These are phyloP conservation scores for Linum lewisii DNA, from an alignment of 345 rosid species.

Conservation along the genomic window DNA sequence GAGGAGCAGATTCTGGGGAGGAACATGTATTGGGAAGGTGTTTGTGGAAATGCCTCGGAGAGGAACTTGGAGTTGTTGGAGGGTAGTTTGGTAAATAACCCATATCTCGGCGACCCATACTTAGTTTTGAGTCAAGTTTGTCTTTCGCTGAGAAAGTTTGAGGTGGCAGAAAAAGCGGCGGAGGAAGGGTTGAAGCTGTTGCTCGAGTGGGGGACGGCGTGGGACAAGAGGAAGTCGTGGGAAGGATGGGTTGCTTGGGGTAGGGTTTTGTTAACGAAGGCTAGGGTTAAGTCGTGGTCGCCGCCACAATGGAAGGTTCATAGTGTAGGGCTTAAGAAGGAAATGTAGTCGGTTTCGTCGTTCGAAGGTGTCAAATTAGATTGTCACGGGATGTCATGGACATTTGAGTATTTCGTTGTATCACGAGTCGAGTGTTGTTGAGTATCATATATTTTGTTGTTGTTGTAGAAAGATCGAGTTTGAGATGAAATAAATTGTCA, in stretches of 20 bases:
- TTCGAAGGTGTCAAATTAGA: too few species aligned
- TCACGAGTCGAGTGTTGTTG: too few species aligned
- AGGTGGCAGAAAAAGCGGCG: conserved; percentile 56
- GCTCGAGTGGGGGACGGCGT: conserved; percentile 85
- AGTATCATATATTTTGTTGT: too few species aligned
- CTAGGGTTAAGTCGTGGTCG: conserved; percentile 73
- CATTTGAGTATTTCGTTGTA: too few species aligned
- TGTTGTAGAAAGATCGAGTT: too few species aligned
- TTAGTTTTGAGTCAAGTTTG: conserved; percentile 63
- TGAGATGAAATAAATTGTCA: too few species aligned
- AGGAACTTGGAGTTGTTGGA: conserved; percentile 30
- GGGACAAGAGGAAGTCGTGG: conserved; percentile 95
- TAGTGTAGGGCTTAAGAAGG: conserved; percentile 49
- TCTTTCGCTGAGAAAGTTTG: conserved; percentile 41
- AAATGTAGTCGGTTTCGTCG: background rate
- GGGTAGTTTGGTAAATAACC: conserved; percentile 51
- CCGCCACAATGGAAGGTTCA: conserved; percentile 64
- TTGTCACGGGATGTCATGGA: too few species aligned
- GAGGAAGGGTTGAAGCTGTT: conserved; percentile 53
- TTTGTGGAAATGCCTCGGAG: conserved; percentile 28
- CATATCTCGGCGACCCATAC: conserved; percentile 74
- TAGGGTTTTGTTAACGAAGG: conserved; percentile 67
- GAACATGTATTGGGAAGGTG: background rate
- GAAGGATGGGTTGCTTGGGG: conserved; percentile 95
- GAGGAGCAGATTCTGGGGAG: conserved; percentile 41